phyloP scores from a whole-genome alignment of 2,329 filamentous ascomycete genomes.

The Penicillium italicum region DNA sequence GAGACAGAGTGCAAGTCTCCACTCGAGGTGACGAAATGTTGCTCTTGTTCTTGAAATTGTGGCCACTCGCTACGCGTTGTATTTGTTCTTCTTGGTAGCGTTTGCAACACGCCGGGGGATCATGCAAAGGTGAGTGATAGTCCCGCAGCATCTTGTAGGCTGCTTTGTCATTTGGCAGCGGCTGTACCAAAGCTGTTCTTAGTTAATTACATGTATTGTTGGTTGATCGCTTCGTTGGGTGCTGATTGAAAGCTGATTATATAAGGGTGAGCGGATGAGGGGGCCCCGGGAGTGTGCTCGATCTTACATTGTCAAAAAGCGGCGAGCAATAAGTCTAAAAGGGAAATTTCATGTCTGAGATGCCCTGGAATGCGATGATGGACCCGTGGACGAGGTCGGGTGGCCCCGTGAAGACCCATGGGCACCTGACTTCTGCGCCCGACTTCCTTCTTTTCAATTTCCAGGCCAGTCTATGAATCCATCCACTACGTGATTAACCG shows the following conservation, averaged over 20 bases:
- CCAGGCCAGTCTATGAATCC: too few species aligned
- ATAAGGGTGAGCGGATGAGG: not conserved
- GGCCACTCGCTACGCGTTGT: not conserved
- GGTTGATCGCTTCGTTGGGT: not conserved
- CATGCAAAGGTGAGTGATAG: not conserved
- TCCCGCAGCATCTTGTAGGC: not conserved
- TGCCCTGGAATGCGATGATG: not conserved
- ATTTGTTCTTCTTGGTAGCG: not conserved
- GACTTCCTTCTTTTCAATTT: too few species aligned
- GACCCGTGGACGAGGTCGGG: constrained; percentile 13
- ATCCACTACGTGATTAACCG: too few species aligned
- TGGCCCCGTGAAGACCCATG: constrained; percentile 15
- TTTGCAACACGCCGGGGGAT: not conserved
- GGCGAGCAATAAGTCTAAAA: not conserved
- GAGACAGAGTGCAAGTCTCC: not conserved
- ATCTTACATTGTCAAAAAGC: not conserved
- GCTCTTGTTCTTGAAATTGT: not conserved
- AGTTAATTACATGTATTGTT: not conserved
- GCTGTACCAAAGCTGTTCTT: not conserved
- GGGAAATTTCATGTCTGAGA: not conserved
- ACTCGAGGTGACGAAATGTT: not conserved
- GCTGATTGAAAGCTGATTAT: not conserved
- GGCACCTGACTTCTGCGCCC: not conserved
- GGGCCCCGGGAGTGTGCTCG: not conserved
- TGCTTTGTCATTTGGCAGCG: not conserved